Evolutionary conservation across 148 eudicot species (phyloP).

Genomic region (Oxyria digyna): DNA sequence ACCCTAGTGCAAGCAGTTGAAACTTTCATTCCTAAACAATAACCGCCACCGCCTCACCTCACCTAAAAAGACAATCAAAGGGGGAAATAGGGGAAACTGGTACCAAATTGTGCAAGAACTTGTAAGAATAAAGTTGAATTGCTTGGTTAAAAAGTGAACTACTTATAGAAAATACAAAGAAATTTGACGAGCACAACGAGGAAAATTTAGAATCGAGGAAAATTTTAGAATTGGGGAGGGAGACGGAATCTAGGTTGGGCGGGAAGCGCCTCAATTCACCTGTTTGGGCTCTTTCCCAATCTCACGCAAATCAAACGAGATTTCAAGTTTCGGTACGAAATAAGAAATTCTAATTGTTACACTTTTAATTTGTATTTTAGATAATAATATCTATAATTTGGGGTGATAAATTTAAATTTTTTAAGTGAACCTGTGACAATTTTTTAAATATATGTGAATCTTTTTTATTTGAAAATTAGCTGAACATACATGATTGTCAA

Average conservation of each 20-base stretch:
- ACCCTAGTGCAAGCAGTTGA: neutral
- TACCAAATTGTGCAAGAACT: neutral
- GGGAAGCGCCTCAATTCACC: neutral
- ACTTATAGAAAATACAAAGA: neutral
- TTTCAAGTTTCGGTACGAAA: too few species aligned
- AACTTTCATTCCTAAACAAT: conserved; percentile 4
- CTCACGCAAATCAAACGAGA: neutral
- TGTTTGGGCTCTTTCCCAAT: neutral
- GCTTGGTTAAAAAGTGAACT: neutral
- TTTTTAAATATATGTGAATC: too few species aligned
- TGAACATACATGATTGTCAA: too few species aligned
- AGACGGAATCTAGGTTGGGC: neutral
- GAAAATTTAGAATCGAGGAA: neutral
- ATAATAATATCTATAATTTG: too few species aligned
- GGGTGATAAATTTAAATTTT: too few species aligned
- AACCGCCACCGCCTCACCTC: neutral
- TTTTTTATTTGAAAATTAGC: too few species aligned
- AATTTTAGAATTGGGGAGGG: too few species aligned
- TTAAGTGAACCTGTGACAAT: too few species aligned
- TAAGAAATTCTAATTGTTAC: too few species aligned
- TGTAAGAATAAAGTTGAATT: neutral
- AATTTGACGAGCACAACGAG: neutral
- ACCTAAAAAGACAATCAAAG: neutral
- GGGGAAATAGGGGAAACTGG: neutral
- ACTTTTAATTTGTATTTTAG: too few species aligned